Evolutionary conservation across 768 basidiomycete species (phyloP).

Genomic region (Russula abietina): DNA sequence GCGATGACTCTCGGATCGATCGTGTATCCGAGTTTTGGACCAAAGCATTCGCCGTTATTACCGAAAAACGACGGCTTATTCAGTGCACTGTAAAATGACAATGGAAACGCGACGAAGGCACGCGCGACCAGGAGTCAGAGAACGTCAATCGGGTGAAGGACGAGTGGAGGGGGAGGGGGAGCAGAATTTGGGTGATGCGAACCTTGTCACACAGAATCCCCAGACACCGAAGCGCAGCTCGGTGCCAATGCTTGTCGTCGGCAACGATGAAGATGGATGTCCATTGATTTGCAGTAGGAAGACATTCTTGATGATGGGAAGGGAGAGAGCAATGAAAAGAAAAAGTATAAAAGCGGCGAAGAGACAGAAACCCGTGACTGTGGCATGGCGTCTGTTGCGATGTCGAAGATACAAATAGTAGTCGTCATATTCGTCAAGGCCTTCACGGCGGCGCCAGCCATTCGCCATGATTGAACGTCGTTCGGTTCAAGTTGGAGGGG

Average conservation of each 20-base stretch:
- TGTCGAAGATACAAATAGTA: background rate
- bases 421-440: background rate
- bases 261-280: constrained; percentile 30
- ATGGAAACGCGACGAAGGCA: background rate
- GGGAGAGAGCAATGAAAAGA: constrained; percentile 67
- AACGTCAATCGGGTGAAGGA: background rate
- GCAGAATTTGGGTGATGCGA: constrained; percentile 1
- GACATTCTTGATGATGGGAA: constrained; percentile 66
- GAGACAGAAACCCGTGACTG: constrained; percentile 45
- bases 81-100: constrained; percentile 24
- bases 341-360: constrained; percentile 63
- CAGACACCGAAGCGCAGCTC: constrained; percentile 72
- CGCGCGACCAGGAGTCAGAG: background rate
- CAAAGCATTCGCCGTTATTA: constrained; percentile 48
- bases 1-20: constrained; percentile 42
- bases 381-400: constrained; percentile 42
- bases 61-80: constrained; percentile 36
- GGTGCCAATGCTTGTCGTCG: constrained; percentile 47
- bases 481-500: background rate
- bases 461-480: background rate
- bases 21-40: constrained; percentile 63
- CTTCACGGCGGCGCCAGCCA: background rate
- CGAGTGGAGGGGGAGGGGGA: background rate
- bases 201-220: constrained; percentile 71
- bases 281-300: constrained; percentile 49